Conservation (phyloP, 176 grass and related monocot species). For the Juncus effusus region DNA sequence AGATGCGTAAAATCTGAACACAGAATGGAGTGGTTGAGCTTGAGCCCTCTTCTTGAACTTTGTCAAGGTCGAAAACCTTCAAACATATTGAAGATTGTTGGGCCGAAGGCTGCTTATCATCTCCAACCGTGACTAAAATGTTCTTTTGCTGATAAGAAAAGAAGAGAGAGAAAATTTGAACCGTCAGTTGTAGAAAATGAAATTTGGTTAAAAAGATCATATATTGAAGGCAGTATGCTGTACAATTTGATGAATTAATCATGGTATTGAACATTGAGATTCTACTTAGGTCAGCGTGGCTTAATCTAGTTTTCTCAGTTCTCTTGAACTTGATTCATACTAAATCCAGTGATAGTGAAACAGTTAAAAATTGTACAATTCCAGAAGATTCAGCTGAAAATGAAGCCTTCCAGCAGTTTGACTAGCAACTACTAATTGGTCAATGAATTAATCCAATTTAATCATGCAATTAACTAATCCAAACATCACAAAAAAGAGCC, state of each 20-base stretch:
- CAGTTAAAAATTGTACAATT: no score
- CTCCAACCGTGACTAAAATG: conserved; percentile 78
- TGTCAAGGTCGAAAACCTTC: conserved; percentile 96
- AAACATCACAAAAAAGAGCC: neutral
- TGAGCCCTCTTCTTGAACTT: conserved; percentile 93
- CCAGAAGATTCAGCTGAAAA: no score
- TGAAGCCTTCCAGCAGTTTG: no score
- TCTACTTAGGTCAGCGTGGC: no score
- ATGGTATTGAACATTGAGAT: no score
- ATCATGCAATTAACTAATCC: neutral
- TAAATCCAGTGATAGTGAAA: no score
- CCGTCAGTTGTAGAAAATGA: no score
- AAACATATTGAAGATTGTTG: conserved; percentile 67
- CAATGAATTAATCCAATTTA: neutral
- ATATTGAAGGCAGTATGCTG: no score
- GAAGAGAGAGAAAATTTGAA: neutral
- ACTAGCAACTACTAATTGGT: no score
- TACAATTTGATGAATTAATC: no score
- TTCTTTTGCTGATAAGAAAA: conserved; percentile 75
- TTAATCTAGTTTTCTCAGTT: no score
- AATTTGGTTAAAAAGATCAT: neutral
- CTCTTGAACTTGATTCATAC: no score
- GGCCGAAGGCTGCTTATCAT: conserved; percentile 75
- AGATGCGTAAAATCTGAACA: conserved; percentile 84
- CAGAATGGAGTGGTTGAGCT: conserved; percentile 80